Conservation (phyloP, 2,329 filamentous ascomycete species). For the Kalaharituber pfeilii region DNA sequence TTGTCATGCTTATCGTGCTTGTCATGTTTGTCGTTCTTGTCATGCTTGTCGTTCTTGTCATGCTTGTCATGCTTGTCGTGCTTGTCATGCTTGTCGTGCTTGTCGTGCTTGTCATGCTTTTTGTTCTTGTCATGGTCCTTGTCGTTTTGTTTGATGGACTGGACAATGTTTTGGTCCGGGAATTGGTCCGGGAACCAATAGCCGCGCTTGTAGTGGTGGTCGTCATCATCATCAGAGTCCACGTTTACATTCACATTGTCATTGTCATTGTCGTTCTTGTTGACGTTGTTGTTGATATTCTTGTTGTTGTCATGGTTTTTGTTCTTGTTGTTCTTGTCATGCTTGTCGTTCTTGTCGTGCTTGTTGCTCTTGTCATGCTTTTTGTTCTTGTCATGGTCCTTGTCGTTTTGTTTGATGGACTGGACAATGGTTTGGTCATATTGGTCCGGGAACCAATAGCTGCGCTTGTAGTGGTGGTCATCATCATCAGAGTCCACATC, state of each 20-base stretch:
- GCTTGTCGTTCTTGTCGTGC: background rate
- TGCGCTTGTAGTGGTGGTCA: background rate
- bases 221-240: background rate
- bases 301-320: background rate
- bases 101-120: background rate
- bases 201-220: background rate
- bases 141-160: too few relatives aligned
- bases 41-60: too few relatives aligned
- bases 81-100: background rate
- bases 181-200: background rate
- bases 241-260: background rate
- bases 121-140: background rate
- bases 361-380: background rate
- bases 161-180: too few relatives aligned
- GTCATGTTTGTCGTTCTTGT: background rate
- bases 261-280: background rate
- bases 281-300: background rate
- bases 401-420: too few relatives aligned
- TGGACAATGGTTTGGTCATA: too few relatives aligned
- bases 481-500: too few relatives aligned
- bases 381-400: background rate
- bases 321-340: background rate
- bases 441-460: background rate
- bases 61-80: background rate
- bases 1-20: background rate